Base-by-base conservation (phyloP, 495 filamentous ascomycete genomes). In the Lophiostoma macrostomum region DNA sequence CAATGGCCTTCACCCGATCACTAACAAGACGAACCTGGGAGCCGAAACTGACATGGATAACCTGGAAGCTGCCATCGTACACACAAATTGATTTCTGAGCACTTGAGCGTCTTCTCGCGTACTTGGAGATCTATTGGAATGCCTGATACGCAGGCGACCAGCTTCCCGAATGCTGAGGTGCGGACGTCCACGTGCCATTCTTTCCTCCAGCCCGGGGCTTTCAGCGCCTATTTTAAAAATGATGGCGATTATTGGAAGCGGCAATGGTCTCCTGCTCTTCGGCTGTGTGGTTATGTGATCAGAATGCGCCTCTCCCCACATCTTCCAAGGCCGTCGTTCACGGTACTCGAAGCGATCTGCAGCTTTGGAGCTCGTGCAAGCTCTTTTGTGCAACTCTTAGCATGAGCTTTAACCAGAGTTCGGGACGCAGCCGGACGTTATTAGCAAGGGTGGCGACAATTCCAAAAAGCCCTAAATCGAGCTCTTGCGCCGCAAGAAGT, bases 41-140 rank as follows among this genome's bases (percentile, higher is more conserved):
- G n/a, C n/a, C n/a, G n/a, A n/a, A n/a, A n/a, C n/a, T n/a, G n/a
- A n/a, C n/a, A n/a, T n/a, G n/a, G n/a, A n/a, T n/a, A n/a, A n/a
- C n/a, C n/a, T n/a, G n/a, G n/a, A n/a, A n/a, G n/a, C n/a, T n/a
- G n/a, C n/a, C n/a, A n/a, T n/a, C n/a, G n/a, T n/a, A n/a, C n/a
- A n/a, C n/a, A n/a, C n/a, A 95, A 97, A 73, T 98, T 97, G 72
- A 97, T 90, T 67, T 98, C 93, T 27, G 86, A 90, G 47, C 84
- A 82, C 44, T 82, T 82, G 59, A 97, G 68, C 38, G 77, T 71
- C 40, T 86, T 86, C 38, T 82, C 74, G 23, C 90, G 87, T 18
- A 97, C 84, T 40, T 86, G 87, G 23, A 97, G 71, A 38, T 81
- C 76, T 35, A 88, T 82, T 1, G 94, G 93, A 6, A 96, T 85